Conservation (phyloP, 148 eudicot species). For the Spergularia bocconei region DNA sequence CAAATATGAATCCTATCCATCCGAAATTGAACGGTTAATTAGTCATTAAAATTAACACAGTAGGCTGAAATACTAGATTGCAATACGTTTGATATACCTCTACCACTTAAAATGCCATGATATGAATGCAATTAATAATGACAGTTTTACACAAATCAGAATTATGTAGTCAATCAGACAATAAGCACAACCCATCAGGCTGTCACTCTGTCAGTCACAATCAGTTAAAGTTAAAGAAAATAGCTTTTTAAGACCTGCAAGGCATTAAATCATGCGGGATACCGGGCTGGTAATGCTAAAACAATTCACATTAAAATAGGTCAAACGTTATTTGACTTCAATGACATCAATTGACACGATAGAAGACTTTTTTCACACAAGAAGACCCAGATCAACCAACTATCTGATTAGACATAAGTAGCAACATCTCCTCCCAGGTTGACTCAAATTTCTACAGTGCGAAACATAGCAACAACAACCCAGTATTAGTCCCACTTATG, state of each 20-base stretch:
- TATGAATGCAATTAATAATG: background rate
- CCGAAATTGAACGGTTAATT: background rate
- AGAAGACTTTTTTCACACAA: too few relatives aligned
- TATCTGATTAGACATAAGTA: too few relatives aligned
- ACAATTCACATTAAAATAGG: too few relatives aligned
- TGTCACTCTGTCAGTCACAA: too few relatives aligned
- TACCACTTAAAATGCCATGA: background rate
- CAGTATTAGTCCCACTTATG: background rate
- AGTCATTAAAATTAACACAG: background rate
- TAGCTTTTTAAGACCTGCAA: too few relatives aligned
- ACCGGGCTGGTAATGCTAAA: too few relatives aligned
- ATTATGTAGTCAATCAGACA: background rate
- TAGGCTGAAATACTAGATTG: slow-evolving; percentile 6
- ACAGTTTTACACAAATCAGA: background rate
- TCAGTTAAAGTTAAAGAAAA: too few relatives aligned
- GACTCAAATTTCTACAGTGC: background rate
- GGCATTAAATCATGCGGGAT: too few relatives aligned
- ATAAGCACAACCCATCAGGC: background rate
- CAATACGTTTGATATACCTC: background rate
- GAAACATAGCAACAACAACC: background rate
- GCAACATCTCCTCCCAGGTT: too few relatives aligned
- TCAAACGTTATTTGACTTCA: too few relatives aligned
- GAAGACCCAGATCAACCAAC: too few relatives aligned
- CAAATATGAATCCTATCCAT: slow-evolving; percentile 63
- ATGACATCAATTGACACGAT: too few relatives aligned